Conservation (phyloP, 176 grass and related monocot genomes). For the Triticum monococcum region DNA sequence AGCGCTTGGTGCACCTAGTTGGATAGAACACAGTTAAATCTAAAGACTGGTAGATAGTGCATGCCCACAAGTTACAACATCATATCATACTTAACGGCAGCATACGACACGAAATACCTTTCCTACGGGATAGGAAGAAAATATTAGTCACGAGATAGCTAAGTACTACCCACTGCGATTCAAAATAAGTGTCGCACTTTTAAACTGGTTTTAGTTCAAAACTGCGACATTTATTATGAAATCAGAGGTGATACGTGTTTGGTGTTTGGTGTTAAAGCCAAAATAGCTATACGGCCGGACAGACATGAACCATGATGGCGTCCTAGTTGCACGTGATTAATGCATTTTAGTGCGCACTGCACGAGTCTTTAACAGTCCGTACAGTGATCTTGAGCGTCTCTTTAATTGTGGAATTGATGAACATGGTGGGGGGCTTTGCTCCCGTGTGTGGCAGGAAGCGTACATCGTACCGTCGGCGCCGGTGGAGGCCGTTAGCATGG, state of each 20-base stretch:
- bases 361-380: not conserved
- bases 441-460: conserved; percentile 40
- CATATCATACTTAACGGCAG: not conserved
- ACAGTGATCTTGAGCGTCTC: not conserved
- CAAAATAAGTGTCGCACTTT: no score
- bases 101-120: not conserved
- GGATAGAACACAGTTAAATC: not conserved
- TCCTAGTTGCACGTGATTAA: not conserved
- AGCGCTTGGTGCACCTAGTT: conserved; percentile 4
- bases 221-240: no score
- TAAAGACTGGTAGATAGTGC: not conserved
- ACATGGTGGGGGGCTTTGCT: not conserved
- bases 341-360: not conserved
- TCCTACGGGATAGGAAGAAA: not conserved
- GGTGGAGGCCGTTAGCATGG: conserved; percentile 30
- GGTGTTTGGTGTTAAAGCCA: no score
- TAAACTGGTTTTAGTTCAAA: no score
- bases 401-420: conserved; percentile 28
- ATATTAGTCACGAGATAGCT: not conserved
- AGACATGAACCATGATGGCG: no score
- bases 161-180: no score
- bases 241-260: no score
- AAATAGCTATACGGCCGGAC: no score
- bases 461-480: conserved; percentile 55
- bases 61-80: not conserved